A percentile compares a stretch with the other conserved stretches of the same genome.
Evolutionary conservation across 169 alveolate genomes (phyloP).

Genomic region (Eimeria mitis): DNA sequence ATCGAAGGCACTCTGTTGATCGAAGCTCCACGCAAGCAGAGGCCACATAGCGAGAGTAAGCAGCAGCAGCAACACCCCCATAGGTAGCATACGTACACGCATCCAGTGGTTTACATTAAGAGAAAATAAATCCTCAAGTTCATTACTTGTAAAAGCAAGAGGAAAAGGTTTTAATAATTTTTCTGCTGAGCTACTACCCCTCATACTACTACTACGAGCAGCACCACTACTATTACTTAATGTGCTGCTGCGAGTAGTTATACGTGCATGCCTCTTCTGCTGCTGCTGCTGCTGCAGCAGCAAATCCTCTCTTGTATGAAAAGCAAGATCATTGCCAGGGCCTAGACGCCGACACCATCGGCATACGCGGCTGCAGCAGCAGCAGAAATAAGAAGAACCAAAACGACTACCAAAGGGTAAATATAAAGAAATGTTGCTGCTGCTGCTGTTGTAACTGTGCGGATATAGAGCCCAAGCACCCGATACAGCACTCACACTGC

Average conservation of each 20-base stretch:
- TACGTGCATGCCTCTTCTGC: background rate
- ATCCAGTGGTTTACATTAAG: constrained; percentile 70
- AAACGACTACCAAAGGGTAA: background rate
- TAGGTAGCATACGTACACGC: constrained; percentile 44
- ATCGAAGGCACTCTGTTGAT: constrained; percentile 39
- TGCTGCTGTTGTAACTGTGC: constrained; percentile 15
- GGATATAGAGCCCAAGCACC: background rate
- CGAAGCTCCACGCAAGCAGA: constrained; percentile 66
- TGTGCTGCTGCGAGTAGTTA: background rate
- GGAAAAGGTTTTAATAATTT: constrained; percentile 8
- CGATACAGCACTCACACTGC: background rate
- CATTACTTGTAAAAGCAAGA: constrained; percentile 22
- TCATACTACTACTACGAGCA: background rate
- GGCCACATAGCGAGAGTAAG: constrained; percentile 70
- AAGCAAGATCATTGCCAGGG: background rate
- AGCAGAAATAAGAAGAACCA: background rate
- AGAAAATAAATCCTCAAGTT: constrained; percentile 54
- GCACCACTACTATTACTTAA: background rate
- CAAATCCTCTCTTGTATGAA: background rate
- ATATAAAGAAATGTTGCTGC: background rate
- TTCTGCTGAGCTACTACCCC: constrained; percentile 35
- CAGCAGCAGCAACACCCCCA: constrained; percentile 50
- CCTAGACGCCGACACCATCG: background rate
- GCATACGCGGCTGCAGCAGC: background rate
- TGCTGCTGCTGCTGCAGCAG: constrained; percentile 29